Evolutionary conservation across 139 green algal genomes (phyloP).

Genomic region (Spirogloea muscicola): DNA sequence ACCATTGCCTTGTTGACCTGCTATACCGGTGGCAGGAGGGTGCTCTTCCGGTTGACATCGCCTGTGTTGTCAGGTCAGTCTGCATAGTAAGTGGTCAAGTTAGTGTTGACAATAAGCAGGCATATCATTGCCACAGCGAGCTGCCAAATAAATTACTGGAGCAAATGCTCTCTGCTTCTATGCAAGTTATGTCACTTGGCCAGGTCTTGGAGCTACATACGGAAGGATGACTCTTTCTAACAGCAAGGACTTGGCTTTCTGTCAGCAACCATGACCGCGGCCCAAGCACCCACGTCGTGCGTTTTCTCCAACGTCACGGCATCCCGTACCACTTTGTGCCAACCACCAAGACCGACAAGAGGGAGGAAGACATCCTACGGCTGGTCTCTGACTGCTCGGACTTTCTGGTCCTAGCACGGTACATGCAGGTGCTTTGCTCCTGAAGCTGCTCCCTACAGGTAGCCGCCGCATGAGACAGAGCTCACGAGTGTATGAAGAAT

Average conservation of each 20-base stretch:
- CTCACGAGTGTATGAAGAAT: no score
- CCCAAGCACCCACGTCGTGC: conserved; percentile 22
- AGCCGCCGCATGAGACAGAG: not conserved
- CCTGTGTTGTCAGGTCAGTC: conserved; percentile 34
- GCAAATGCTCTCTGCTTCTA: no score
- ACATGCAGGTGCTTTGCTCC: conserved; percentile 45
- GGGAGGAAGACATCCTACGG: conserved; percentile 20
- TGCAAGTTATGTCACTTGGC: no score
- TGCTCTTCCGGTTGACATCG: conserved; percentile 21
- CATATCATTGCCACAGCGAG: no score
- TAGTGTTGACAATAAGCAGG: no score
- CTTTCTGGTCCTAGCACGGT: conserved; percentile 44
- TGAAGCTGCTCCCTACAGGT: not conserved
- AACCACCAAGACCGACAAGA: conserved; percentile 36
- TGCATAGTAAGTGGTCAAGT: no score
- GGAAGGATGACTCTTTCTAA: no score
- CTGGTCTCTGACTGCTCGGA: conserved; percentile 25
- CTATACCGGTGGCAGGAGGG: conserved; percentile 40
- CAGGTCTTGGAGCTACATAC: no score
- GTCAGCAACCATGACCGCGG: conserved; percentile 31
- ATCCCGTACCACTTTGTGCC: conserved; percentile 37
- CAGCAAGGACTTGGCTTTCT: no score
- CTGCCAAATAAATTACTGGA: no score
- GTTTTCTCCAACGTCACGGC: conserved; percentile 32
- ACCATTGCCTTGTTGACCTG: conserved; percentile 39